Evolutionary conservation across 2,329 filamentous ascomycete genomes (phyloP).

Genomic region (Ramichloridium luteum): DNA sequence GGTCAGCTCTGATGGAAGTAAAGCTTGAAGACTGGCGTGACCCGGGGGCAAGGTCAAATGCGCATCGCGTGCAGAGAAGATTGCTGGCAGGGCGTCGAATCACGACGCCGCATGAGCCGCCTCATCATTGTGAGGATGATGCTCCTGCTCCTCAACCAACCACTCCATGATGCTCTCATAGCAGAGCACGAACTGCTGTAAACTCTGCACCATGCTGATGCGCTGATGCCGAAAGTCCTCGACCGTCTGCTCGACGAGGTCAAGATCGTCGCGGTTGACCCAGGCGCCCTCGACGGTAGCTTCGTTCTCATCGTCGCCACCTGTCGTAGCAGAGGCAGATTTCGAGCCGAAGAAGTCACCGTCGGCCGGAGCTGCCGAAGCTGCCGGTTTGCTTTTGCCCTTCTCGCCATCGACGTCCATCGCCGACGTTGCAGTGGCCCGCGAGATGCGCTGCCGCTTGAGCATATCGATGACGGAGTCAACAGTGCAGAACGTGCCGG

Average conservation of each 20-base stretch:
- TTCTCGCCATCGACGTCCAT: conserved; percentile 32
- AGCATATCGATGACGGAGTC: conserved; percentile 95
- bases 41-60: too few relatives aligned
- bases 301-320: conserved; percentile 15
- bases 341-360: conserved; percentile 20
- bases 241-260: conserved; percentile 76
- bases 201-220: conserved; percentile 90
- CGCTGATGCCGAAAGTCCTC: conserved; percentile 82
- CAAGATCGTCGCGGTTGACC: conserved; percentile 57
- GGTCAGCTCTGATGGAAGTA: too few relatives aligned
- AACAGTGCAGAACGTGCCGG: conserved; percentile 91
- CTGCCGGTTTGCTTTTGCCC: conserved; percentile 1
- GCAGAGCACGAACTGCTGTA: conserved; percentile 87
- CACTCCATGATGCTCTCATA: conserved; percentile 93
- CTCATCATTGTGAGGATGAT: too few relatives aligned
- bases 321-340: conserved; percentile 1
- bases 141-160: conserved; percentile 41
- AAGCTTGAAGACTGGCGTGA: too few relatives aligned
- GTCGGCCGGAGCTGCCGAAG: conserved; percentile 4
- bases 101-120: too few relatives aligned
- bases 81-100: too few relatives aligned
- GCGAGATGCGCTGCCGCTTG: conserved; percentile 56
- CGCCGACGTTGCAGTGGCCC: conserved; percentile 24
- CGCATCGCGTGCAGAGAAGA: too few relatives aligned
- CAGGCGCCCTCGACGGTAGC: conserved; percentile 40